phyloP scores from a whole-genome alignment of 768 basidiomycete species.

The Inosperma sp. region DNA sequence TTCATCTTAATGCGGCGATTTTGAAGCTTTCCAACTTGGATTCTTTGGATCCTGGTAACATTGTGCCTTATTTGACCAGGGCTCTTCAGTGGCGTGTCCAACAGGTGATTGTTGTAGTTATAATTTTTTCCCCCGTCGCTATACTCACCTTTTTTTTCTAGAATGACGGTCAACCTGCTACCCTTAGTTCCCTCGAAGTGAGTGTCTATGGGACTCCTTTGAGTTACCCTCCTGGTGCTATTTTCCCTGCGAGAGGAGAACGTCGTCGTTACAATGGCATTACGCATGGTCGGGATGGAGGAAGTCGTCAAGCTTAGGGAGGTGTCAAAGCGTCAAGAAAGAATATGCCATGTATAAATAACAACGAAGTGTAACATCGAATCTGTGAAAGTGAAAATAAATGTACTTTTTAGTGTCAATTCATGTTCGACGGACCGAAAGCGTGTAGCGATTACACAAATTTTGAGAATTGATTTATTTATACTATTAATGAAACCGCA shows the following conservation, averaged over 20 bases:
- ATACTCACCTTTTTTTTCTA: conserved; percentile 6
- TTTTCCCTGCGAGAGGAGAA: conserved; percentile 26
- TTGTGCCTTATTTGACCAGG: conserved; percentile 35
- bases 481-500: too few relatives aligned
- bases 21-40: conserved; percentile 23
- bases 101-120: conserved; percentile 34
- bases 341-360: too few relatives aligned
- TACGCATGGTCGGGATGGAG: conserved; percentile 25
- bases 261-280: conserved; percentile 18
- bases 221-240: conserved; percentile 25
- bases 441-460: too few relatives aligned
- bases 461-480: too few relatives aligned
- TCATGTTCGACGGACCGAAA: too few relatives aligned
- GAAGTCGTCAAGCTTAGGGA: conserved; percentile 15
- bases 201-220: conserved; percentile 24
- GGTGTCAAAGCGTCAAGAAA: conserved; percentile 11
- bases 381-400: too few relatives aligned
- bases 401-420: too few relatives aligned
- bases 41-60: conserved; percentile 28
- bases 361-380: too few relatives aligned
- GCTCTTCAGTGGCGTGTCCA: conserved; percentile 40
- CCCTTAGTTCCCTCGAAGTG: conserved; percentile 27
- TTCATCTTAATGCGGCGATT: conserved; percentile 39
- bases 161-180: conserved; percentile 19
- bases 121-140: background rate